Base-by-base conservation (phyloP, 495 filamentous ascomycete species). In the Elaphomyces granulatus region DNA sequence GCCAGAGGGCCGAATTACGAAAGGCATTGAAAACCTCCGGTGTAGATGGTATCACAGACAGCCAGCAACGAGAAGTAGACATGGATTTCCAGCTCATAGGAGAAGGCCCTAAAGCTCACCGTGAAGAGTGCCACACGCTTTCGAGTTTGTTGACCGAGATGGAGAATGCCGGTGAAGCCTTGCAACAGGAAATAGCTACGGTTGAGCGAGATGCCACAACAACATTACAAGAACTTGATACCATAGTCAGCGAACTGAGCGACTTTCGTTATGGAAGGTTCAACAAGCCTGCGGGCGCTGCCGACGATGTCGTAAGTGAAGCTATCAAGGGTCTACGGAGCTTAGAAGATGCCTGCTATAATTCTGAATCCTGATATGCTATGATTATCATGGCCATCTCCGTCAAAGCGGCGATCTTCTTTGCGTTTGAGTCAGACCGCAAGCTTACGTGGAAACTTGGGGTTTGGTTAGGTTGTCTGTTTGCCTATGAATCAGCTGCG, bases 231-330 rank as follows among this genome's bases (percentile, higher is more conserved):
- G 68, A 77, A 26, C 68, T 87, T 33, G 67, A 68, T 41, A 61
- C 67, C 21, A 78, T 70, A 1, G 71, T 86, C 21, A 78, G 77
- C 19, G 73, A 74, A 34, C 55, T 93, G 61, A 88, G 83, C 51
- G 84, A 90, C 52, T 68, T 92, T 19, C 78, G 82, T 33, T 90
- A 88, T 49, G 83, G 85, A 26, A 79, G 77, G 38, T 68, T 86
- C 45, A 64, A 70, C 42, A 81, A 77, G 43, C 56, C 65, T 21
- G 65, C 72, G 18, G 58, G 65, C 4, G 60, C 74, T 2, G 60
- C 67, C 17, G 70, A 73, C 14, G 73, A 82, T 40, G 61, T 83
- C 32, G 60, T 78, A 20, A 66, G 74, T 16, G 80, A 81, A 34
- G 59, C 66, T 8, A 56, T 69, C 37, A 47, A 54, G 16, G 64